These are phyloP conservation scores for Plasmodium blacklocki DNA, from an alignment of 169 alveolate genomes.

Conservation along the genomic window DNA sequence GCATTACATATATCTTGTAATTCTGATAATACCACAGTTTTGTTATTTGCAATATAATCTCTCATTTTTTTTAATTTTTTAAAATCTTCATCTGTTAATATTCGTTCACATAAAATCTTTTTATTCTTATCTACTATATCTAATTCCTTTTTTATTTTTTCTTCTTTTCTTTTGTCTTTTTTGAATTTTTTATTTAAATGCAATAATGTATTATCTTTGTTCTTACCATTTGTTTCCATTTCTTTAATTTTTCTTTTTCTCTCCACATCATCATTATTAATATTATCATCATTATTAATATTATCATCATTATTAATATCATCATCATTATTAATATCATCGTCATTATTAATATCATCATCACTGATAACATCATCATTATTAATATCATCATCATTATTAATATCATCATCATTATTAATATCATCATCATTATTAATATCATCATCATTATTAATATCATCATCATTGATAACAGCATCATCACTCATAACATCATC, in stretches of 20 bases:
- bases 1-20: conserved; percentile 37
- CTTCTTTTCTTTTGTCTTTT: conserved; percentile 24
- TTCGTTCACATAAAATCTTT: conserved; percentile 30
- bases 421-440: no score
- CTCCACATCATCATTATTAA: neutral
- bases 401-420: no score
- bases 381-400: neutral
- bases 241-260: neutral
- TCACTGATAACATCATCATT: neutral
- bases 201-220: neutral
- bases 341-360: no score
- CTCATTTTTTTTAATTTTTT: conserved; percentile 36
- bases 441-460: neutral
- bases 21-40: conserved; percentile 23
- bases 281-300: no score
- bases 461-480: neutral
- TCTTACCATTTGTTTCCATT: neutral
- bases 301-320: neutral
- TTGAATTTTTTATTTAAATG: neutral
- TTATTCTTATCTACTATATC: neutral
- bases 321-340: no score
- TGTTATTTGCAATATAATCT: conserved; percentile 40
- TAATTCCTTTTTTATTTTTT: conserved; percentile 13
- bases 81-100: conserved; percentile 58
- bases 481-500: neutral